phyloP scores from a whole-genome alignment of 2,329 filamentous ascomycete species.

The Paraphaeosphaeria minitans region DNA sequence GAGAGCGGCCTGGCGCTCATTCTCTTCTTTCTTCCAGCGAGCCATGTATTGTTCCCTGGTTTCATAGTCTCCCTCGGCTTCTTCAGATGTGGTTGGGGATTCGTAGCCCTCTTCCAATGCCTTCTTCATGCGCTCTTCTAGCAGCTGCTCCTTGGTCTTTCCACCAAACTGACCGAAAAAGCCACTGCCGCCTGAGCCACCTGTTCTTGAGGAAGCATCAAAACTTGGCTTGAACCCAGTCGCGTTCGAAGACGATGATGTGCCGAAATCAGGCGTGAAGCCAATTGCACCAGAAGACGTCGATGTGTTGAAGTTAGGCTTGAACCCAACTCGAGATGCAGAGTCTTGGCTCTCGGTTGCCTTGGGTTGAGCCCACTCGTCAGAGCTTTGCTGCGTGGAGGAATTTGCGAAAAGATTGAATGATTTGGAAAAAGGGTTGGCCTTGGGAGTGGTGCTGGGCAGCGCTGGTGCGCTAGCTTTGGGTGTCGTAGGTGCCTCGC shows the following conservation, averaged over 20 bases:
- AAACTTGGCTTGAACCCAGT: conserved; percentile 23
- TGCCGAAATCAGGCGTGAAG: conserved; percentile 20
- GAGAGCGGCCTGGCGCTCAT: conserved; percentile 27
- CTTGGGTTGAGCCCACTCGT: background rate
- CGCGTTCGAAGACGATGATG: conserved; percentile 2
- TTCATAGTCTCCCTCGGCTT: conserved; percentile 46
- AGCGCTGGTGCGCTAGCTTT: conserved; percentile 23
- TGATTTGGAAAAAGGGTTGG: conserved; percentile 12
- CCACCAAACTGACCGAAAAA: conserved; percentile 39
- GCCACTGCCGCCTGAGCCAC: conserved; percentile 7
- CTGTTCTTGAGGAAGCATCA: background rate
- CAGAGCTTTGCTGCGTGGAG: conserved; percentile 8
- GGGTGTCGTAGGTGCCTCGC: conserved; percentile 24
- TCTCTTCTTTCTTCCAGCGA: conserved; percentile 38
- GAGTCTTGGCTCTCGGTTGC: conserved; percentile 3
- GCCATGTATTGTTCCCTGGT: conserved; percentile 41
- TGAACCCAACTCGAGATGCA: conserved; percentile 18
- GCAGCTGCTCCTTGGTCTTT: conserved; percentile 39
- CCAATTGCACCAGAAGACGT: conserved; percentile 11
- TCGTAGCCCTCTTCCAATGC: conserved; percentile 24
- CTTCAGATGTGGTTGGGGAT: conserved; percentile 21
- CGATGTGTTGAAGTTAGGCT: conserved; percentile 13
- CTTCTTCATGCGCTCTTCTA: conserved; percentile 43
- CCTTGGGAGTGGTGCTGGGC: conserved; percentile 21
- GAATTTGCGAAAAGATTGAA: conserved; percentile 20